phyloP scores from a whole-genome alignment of 208 protist species.

The Zelonia costaricensis region DNA sequence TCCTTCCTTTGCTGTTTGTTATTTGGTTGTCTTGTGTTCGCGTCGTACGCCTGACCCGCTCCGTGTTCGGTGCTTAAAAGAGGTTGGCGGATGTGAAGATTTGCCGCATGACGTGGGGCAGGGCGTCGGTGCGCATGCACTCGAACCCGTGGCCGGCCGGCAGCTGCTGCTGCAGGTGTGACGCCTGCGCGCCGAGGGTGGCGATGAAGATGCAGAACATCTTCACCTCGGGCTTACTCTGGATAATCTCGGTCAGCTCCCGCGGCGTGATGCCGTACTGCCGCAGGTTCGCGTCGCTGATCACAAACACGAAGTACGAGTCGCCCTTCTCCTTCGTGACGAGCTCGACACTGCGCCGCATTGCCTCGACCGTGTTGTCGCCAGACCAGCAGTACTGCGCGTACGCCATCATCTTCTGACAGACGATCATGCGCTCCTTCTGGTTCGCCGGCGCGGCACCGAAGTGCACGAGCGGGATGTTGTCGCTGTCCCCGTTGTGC shows the following conservation, averaged over 20 bases:
- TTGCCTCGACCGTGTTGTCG: slow-evolving; percentile 91
- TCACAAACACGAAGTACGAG: slow-evolving; percentile 93
- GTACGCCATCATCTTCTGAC: slow-evolving; percentile 92
- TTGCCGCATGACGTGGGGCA: slow-evolving; percentile 87
- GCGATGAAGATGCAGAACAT: slow-evolving; percentile 94
- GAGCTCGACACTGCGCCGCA: slow-evolving; percentile 69
- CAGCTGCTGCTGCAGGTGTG: slow-evolving; percentile 70
- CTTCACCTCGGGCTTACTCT: slow-evolving; percentile 73
- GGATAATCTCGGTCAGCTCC: slow-evolving; percentile 77
- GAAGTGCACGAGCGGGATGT: slow-evolving; percentile 78
- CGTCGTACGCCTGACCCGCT: too few relatives aligned
- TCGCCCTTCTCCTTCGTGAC: slow-evolving; percentile 83
- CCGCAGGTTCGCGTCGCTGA: slow-evolving; percentile 94
- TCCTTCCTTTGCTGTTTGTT: too few relatives aligned
- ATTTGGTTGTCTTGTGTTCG: too few relatives aligned
- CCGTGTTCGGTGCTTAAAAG: slow-evolving; percentile 51
- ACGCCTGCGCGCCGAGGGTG: slow-evolving; percentile 78
- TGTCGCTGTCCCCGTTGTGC: slow-evolving; percentile 87
- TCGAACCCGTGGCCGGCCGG: slow-evolving; percentile 85
- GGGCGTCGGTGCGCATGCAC: slow-evolving; percentile 83
- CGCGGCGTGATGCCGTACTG: slow-evolving; percentile 89
- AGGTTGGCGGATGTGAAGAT: slow-evolving; percentile 85
- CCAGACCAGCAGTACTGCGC: slow-evolving; percentile 94
- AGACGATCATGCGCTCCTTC: slow-evolving; percentile 76
- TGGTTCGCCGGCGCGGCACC: slow-evolving; percentile 65